phyloP scores from a whole-genome alignment of 495 filamentous ascomycete genomes.

The Chaetomidium leptoderma region DNA sequence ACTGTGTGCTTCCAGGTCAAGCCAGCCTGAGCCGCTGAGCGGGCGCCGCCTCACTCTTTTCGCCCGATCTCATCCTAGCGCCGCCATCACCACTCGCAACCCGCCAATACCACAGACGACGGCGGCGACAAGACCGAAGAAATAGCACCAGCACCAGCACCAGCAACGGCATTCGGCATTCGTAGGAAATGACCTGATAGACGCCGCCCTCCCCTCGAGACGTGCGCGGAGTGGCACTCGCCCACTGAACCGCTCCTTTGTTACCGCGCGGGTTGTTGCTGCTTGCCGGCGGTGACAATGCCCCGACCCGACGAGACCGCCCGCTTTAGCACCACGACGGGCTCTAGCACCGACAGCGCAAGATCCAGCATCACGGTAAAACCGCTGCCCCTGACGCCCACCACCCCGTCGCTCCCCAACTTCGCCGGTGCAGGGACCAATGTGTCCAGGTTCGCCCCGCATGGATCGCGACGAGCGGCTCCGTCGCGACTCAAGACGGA shows the following conservation, averaged over 20 bases:
- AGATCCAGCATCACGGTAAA: conserved; percentile 57
- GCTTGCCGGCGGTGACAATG: conserved; percentile 47
- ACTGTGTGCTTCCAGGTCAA: too few relatives aligned
- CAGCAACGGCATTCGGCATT: neutral
- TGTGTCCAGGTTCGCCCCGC: conserved; percentile 32
- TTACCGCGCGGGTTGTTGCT: conserved; percentile 22
- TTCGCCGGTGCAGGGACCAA: conserved; percentile 39
- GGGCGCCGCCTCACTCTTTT: conserved; percentile 14
- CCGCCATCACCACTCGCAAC: conserved; percentile 1
- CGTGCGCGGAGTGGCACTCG: conserved; percentile 29
- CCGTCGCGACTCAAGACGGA: conserved; percentile 56
- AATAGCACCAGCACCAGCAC: neutral
- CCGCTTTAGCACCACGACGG: conserved; percentile 60
- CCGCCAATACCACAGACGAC: neutral
- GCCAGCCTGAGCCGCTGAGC: neutral
- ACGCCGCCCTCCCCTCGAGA: conserved; percentile 3
- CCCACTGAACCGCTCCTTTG: conserved; percentile 22
- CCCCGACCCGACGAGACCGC: conserved; percentile 52
- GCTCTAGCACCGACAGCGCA: conserved; percentile 57
- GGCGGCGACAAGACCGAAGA: neutral
- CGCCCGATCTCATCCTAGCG: conserved; percentile 7
- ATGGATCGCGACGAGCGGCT: conserved; percentile 41
- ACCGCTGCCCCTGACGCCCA: conserved; percentile 44
- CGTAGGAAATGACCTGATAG: conserved; percentile 29
- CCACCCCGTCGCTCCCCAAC: conserved; percentile 46